Percentiles rank a stretch among this genome's conserved stretches.
Conservation (phyloP, 2,329 filamentous ascomycete species). For the Rachicladosporium sp. region DNA sequence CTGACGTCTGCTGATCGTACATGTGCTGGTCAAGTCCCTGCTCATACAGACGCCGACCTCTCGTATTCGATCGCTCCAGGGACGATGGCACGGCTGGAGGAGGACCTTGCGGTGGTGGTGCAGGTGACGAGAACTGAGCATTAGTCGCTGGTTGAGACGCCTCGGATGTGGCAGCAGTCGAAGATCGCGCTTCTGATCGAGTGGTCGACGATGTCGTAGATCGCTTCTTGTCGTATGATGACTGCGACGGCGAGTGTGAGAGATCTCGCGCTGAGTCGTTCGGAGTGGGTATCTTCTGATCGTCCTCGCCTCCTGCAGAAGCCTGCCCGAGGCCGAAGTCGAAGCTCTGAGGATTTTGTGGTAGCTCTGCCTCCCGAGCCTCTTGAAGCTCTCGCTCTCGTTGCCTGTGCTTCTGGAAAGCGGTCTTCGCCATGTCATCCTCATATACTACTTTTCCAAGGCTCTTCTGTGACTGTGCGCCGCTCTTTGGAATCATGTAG, state of each 20-base stretch:
- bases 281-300: slow-evolving; percentile 29
- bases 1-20: slow-evolving; percentile 66
- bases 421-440: slow-evolving; percentile 69
- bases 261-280: slow-evolving; percentile 32
- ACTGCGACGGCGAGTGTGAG: slow-evolving; percentile 41
- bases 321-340: slow-evolving; percentile 22
- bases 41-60: slow-evolving; percentile 68
- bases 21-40: slow-evolving; percentile 67
- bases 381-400: slow-evolving; percentile 41
- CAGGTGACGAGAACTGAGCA: slow-evolving; percentile 17
- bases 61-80: slow-evolving; percentile 54
- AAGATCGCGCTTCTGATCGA: slow-evolving; percentile 57
- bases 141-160: slow-evolving; percentile 51
- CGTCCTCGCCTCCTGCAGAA: slow-evolving; percentile 26
- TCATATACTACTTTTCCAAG: slow-evolving; percentile 70
- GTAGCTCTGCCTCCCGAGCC: slow-evolving; percentile 11
- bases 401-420: slow-evolving; percentile 66
- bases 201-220: slow-evolving; percentile 75
- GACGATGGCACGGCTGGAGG: slow-evolving; percentile 20
- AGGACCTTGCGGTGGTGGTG: slow-evolving; percentile 15
- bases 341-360: slow-evolving; percentile 20
- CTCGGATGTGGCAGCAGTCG: slow-evolving; percentile 79
- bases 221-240: slow-evolving; percentile 59
- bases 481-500: slow-evolving; percentile 60
- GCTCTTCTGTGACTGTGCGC: slow-evolving; percentile 28